phyloP scores from a whole-genome alignment of 2,329 filamentous ascomycete genomes.

The Pseudodiploospora longispora region DNA sequence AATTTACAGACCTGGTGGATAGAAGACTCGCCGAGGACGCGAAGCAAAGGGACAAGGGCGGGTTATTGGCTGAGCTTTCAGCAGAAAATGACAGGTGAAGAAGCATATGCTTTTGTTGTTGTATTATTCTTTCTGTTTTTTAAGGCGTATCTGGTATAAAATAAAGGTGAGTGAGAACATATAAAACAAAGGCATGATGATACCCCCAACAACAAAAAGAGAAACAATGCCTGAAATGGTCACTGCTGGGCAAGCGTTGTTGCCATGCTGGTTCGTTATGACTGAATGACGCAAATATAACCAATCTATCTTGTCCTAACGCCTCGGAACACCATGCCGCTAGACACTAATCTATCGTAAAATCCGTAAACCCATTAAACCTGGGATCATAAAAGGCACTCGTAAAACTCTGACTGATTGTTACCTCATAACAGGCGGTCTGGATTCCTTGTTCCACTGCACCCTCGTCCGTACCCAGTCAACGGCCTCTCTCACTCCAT shows the following conservation, averaged over 20 bases:
- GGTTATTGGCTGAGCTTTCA: conserved; percentile 66
- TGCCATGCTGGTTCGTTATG: not conserved
- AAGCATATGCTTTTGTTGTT: not conserved
- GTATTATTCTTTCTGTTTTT: not conserved
- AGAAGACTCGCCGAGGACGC: conserved; percentile 67
- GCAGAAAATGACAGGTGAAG: conserved; percentile 70
- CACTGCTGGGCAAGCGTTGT: conserved; percentile 1
- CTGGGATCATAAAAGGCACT: not conserved
- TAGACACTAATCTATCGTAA: conserved; percentile 1
- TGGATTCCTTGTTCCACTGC: conserved; percentile 91
- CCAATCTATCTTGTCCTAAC: conserved; percentile 4
- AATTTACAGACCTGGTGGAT: conserved; percentile 68
- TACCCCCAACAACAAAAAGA: conserved; percentile 14
- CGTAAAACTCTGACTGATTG: not conserved
- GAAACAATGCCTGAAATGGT: conserved; percentile 3
- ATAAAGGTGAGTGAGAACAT: conserved; percentile 7
- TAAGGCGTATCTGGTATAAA: conserved; percentile 6
- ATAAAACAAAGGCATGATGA: conserved; percentile 18
- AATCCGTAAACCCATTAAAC: not conserved
- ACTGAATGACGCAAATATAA: conserved; percentile 1
- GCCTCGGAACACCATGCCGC: conserved; percentile 3
- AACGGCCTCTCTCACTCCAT: conserved; percentile 88
- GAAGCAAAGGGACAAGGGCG: conserved; percentile 69
- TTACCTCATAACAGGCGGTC: conserved; percentile 89
- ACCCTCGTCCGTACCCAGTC: conserved; percentile 91